Percentiles rank a stretch among this genome's conserved stretches.
Evolutionary conservation across 257 asterid genomes (phyloP).

Genomic region (Lavandula angustifolia): DNA sequence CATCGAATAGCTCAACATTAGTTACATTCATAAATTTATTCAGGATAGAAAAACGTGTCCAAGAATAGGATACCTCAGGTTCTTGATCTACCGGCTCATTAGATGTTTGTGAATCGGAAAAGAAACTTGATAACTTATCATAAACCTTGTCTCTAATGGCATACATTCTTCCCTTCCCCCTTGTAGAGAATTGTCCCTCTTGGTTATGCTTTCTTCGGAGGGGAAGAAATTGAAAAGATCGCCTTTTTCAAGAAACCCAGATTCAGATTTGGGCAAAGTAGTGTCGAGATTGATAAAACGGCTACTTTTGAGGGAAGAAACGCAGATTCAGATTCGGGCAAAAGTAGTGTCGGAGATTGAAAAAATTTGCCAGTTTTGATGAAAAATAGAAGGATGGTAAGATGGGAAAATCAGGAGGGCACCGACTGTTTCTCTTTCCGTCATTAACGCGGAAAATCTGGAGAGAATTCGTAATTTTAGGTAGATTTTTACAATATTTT

Average conservation of each 20-base stretch:
- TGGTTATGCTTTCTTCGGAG: constrained; percentile 4
- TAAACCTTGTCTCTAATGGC: constrained; percentile 68
- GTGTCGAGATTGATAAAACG: no score
- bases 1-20: constrained; percentile 21
- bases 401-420: constrained; percentile 11
- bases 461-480: neutral
- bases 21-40: neutral
- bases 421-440: neutral
- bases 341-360: neutral
- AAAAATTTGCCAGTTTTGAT: neutral
- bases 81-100: constrained; percentile 53
- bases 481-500: no score
- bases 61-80: constrained; percentile 54
- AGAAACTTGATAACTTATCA: constrained; percentile 62
- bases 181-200: neutral
- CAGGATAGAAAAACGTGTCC: neutral
- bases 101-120: constrained; percentile 73
- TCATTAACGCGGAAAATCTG: constrained; percentile 24
- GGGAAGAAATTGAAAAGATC: constrained; percentile 4
- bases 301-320: no score
- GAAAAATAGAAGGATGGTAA: no score
- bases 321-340: neutral
- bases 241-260: constrained; percentile 18
- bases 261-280: constrained; percentile 16
- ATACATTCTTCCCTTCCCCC: constrained; percentile 45